Percentiles rank a stretch among this genome's conserved stretches.
These are phyloP conservation scores for Xylariaceae sp. DNA, from an alignment of 2,329 filamentous ascomycete species.

Conservation along the genomic window DNA sequence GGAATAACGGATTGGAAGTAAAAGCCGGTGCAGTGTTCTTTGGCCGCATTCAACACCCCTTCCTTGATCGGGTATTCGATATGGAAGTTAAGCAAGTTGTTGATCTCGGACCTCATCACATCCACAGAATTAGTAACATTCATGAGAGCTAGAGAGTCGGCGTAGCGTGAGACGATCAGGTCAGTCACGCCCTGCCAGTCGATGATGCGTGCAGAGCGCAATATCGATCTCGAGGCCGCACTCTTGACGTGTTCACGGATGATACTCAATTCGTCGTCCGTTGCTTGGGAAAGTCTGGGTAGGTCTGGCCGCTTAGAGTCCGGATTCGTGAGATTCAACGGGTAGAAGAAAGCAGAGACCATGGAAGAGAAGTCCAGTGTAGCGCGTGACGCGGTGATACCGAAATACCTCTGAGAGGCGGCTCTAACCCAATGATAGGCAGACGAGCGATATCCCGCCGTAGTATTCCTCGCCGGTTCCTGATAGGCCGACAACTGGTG, in stretches of 20 bases:
- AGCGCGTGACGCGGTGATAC: constrained; percentile 39
- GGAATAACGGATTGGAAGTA: constrained; percentile 35
- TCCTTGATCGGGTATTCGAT: constrained; percentile 38
- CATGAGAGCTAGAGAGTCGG: constrained; percentile 47
- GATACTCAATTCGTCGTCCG: constrained; percentile 28
- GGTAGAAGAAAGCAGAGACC: constrained; percentile 49
- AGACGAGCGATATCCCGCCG: constrained; percentile 1
- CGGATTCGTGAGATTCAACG: constrained; percentile 46
- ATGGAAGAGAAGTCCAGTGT: constrained; percentile 47
- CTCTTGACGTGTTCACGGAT: constrained; percentile 42
- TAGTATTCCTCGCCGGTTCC: constrained; percentile 20
- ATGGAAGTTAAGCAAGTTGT: constrained; percentile 38
- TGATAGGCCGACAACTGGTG: constrained; percentile 33
- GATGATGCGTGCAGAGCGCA: constrained; percentile 31
- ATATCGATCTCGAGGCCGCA: constrained; percentile 32
- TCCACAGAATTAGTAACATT: constrained; percentile 26
- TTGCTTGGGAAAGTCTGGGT: constrained; percentile 30
- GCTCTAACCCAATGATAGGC: constrained; percentile 40
- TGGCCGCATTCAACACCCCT: constrained; percentile 32
- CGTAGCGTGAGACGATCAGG: constrained; percentile 61
- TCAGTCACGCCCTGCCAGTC: constrained; percentile 68
- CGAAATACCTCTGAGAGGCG: constrained; percentile 42
- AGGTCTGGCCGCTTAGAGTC: constrained; percentile 31
- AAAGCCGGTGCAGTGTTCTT: constrained; percentile 44
- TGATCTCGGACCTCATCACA: constrained; percentile 35